These are phyloP conservation scores for Sclerotinia subarctica DNA, from an alignment of 2,329 filamentous ascomycete species.

Conservation along the genomic window DNA sequence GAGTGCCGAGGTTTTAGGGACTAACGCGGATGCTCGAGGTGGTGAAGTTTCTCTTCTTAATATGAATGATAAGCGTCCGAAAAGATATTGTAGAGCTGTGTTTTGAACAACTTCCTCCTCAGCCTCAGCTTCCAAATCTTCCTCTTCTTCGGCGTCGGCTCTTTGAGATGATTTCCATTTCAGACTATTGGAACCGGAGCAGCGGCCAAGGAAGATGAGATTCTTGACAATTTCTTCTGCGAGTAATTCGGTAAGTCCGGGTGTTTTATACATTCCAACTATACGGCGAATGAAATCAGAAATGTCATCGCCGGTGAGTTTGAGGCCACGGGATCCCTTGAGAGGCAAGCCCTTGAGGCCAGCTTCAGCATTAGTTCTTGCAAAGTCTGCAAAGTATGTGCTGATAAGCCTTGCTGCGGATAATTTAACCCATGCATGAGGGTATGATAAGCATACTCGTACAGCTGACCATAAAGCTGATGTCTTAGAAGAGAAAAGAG, in stretches of 20 bases:
- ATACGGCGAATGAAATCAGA: slow-evolving; percentile 52
- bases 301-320: slow-evolving; percentile 63
- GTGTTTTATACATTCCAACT: slow-evolving; percentile 56
- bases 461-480: slow-evolving; percentile 69
- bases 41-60: slow-evolving; percentile 71
- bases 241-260: slow-evolving; percentile 68
- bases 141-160: slow-evolving; percentile 42
- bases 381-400: slow-evolving; percentile 77
- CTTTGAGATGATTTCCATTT: slow-evolving; percentile 46
- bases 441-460: slow-evolving; percentile 66
- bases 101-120: slow-evolving; percentile 39
- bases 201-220: slow-evolving; percentile 74
- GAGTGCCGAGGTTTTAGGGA: slow-evolving; percentile 73
- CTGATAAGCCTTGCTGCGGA: slow-evolving; percentile 71
- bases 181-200: slow-evolving; percentile 56
- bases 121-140: slow-evolving; percentile 40
- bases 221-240: slow-evolving; percentile 77
- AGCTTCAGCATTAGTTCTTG: slow-evolving; percentile 54
- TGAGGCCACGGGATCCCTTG: slow-evolving; percentile 66
- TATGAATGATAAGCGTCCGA: slow-evolving; percentile 73
- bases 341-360: slow-evolving; percentile 59
- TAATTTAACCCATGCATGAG: slow-evolving; percentile 71
- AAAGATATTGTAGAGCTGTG: slow-evolving; percentile 67
- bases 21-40: slow-evolving; percentile 57
- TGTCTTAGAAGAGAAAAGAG: slow-evolving; percentile 58